Evolutionary conservation across 257 asterid species (phyloP), one percentile per base, ranked within the genome.

Genomic region (Solanum rostratum): DNA sequence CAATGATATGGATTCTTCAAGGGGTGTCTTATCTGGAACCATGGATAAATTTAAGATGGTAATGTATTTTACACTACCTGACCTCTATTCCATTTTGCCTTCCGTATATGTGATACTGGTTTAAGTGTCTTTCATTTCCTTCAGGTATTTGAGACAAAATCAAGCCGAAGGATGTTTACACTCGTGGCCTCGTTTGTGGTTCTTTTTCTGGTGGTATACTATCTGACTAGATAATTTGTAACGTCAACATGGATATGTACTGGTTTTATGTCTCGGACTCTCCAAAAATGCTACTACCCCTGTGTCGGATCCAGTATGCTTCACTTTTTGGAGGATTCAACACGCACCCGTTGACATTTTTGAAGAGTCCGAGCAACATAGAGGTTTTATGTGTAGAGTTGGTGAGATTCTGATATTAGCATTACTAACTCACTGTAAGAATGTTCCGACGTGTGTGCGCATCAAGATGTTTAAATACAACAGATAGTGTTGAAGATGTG

Each of bases 41-140:
- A 92, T 96, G 98, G 99, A 96, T 87, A 96, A 93, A 89, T 94
- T 96, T 85, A 96, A 93, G 93, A 94, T 84, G 98, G 99, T 96
- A 43, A 91, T 19, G 69, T 68, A 54, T n/a, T 53, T 71, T 87
- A 33, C 43, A 84, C 22, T 52, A 45, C 62, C 46, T 50, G 63
- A 22, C 24, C 0, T 71, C 16, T 27, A 4, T 37, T 70, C 63
- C 62, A 6, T 41, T 65, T 52, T 10, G 33, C 20, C 4, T 54
- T 63, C 18, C 84, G 76, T 54, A 20, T 24, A 24, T 53, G 24
- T 10, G 74, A 86, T 53, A 6, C 79, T 41, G 18, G 54, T 70
- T 41, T 27, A 12, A 70, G 53, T 18, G 2, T 11, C 49, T 41
- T 20, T 19, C 79, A 70, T 50, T 24, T 83, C 66, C 60, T 74